These are phyloP conservation scores for Polyporus arcularius DNA, from an alignment of 768 basidiomycete species.

Conservation along the genomic window DNA sequence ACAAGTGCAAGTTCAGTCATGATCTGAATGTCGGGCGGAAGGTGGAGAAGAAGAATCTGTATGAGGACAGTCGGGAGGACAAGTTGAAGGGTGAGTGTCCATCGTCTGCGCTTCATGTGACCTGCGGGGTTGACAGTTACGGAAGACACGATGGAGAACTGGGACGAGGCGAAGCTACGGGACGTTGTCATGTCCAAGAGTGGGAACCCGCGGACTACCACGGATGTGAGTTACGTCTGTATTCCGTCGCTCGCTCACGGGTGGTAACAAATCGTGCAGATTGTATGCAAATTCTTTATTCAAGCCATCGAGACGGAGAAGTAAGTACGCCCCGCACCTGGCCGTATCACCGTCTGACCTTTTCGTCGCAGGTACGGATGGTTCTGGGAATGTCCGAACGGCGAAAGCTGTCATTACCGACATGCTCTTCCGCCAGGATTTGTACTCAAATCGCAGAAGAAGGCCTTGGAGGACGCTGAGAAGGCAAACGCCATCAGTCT, in stretches of 20 bases:
- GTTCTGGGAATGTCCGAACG: conserved; percentile 96
- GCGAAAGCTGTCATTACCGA: conserved; percentile 87
- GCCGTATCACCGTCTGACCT: neutral
- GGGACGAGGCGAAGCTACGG: conserved; percentile 94
- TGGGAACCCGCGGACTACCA: conserved; percentile 89
- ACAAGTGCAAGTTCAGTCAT: conserved; percentile 97
- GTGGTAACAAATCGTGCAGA: conserved; percentile 43
- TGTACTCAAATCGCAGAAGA: conserved; percentile 91
- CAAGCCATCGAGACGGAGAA: conserved; percentile 93
- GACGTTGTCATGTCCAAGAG: conserved; percentile 85
- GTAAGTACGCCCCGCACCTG: conserved; percentile 36
- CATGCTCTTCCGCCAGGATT: conserved; percentile 97
- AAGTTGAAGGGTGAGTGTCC: conserved; percentile 62
- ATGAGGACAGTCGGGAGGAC: conserved; percentile 84
- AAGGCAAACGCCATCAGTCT: conserved; percentile 88
- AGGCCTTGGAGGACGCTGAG: conserved; percentile 87
- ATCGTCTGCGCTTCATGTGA: neutral
- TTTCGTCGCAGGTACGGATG: conserved; percentile 68
- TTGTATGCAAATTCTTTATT: conserved; percentile 97
- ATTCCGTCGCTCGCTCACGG: neutral
- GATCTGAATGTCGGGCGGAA: conserved; percentile 87
- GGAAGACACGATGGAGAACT: conserved; percentile 94
- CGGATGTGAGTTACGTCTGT: conserved; percentile 63
- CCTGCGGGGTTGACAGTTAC: neutral
- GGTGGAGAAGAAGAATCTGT: conserved; percentile 94